Evolutionary conservation across 2,329 filamentous ascomycete genomes (phyloP), one percentile per base, ranked within the genome.

Genomic region (Trichophyton rubrum): DNA sequence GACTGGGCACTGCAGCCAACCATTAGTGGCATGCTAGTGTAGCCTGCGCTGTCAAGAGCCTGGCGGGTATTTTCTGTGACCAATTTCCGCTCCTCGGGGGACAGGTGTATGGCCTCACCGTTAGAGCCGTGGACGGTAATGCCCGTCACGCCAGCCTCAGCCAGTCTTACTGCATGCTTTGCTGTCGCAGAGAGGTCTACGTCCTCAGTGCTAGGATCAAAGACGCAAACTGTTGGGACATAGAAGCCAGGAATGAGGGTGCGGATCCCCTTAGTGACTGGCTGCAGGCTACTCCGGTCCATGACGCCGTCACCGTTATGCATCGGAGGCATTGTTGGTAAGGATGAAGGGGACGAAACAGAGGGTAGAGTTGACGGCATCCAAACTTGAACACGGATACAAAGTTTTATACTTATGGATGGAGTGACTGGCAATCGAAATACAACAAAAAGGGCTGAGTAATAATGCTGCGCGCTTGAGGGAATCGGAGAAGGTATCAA

Each of bases 121-220:
- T 95, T 95, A 66, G 89, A 95, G 64, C 90, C 90, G 86, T 93
- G 90, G 66, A 86, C 87, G 49, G 93, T 88, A 27, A 95, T 81
- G 40, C 90, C 90, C 56, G 85, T 88, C 9, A 95, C 83, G 7
- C 90, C 90, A 61, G 84, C 87, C 70, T 85, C 79, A 43, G 85
- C 87, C 56, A 95, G 83, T 56, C 89, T 86, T 66, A 88, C 83
- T 24, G 88, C 87, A 71, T 95, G 90, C 70, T 82, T 86, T 75
- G 89, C 88, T 76, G 93, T 88, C 62, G 82, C 82, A 40, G 87
- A 80, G 64, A 91, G 84, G 70, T 95, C 90, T 68, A 95, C 81
- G 56, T 93, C 88, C 75, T 95, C 90, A 53, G 88, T 93, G 65
- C 86, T 82, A 5, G 86, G 80, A 74, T 92, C 79, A 78, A 95